Percentiles rank a stretch among this genome's conserved stretches.
These are phyloP conservation scores for Tuber borchii DNA, from an alignment of 495 filamentous ascomycete genomes.

Conservation along the genomic window DNA sequence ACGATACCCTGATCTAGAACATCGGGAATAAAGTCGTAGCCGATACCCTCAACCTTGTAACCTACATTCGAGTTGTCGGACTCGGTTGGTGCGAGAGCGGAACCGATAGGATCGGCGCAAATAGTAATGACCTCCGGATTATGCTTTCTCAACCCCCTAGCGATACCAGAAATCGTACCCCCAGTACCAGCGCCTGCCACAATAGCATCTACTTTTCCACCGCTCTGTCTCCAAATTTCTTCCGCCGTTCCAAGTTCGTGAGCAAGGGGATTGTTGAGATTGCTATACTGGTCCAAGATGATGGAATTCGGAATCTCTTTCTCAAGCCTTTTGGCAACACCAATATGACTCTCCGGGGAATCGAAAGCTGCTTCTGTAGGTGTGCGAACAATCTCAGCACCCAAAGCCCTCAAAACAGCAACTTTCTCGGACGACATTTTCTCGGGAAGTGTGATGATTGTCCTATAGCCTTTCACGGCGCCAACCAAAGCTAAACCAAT, in stretches of 20 bases:
- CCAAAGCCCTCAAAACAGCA: conserved; percentile 81
- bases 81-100: conserved; percentile 71
- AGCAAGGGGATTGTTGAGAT: conserved; percentile 82
- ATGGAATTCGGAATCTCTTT: conserved; percentile 96
- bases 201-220: conserved; percentile 74
- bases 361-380: conserved; percentile 94
- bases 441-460: conserved; percentile 96
- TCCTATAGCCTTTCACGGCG: conserved; percentile 94
- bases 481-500: conserved; percentile 91
- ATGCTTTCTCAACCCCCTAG: conserved; percentile 79
- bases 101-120: conserved; percentile 85
- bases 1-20: conserved; percentile 76
- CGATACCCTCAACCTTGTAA: conserved; percentile 98
- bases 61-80: conserved; percentile 73
- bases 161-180: conserved; percentile 87
- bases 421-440: conserved; percentile 99
- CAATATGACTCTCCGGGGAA: conserved; percentile 91
- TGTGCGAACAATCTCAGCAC: conserved; percentile 94
- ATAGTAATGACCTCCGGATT: conserved; percentile 75
- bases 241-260: conserved; percentile 93
- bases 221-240: conserved; percentile 90
- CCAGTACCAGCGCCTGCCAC: conserved; percentile 93
- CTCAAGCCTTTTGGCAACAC: conserved; percentile 78
- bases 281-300: conserved; percentile 94
- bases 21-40: conserved; percentile 95